phyloP scores from a whole-genome alignment of 208 protist species.

The Acanthamoeba quina region DNA sequence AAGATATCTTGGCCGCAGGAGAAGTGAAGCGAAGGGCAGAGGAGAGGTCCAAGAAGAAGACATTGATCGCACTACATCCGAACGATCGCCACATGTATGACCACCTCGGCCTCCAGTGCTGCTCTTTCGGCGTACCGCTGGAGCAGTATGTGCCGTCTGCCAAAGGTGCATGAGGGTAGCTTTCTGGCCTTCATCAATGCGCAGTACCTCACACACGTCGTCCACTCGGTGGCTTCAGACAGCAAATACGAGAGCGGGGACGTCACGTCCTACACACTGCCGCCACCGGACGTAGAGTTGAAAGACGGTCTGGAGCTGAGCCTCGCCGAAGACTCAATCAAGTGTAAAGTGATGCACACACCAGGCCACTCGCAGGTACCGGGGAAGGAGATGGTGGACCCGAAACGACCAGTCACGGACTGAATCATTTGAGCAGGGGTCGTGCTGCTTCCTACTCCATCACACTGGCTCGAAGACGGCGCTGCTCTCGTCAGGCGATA shows the following conservation, averaged over 20 bases:
- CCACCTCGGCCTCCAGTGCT: conserved; percentile 39
- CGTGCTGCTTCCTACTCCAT: conserved; percentile 26
- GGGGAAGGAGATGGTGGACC: not conserved
- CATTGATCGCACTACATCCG: conserved; percentile 11
- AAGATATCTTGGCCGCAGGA: conserved; percentile 45
- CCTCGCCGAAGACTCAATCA: not conserved
- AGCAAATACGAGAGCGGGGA: not conserved
- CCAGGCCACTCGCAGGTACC: conserved; percentile 13
- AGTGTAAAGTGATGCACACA: conserved; percentile 14
- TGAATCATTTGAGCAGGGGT: not conserved
- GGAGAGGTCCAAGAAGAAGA: not conserved
- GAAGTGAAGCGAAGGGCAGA: conserved; percentile 33
- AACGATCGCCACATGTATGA: conserved; percentile 35
- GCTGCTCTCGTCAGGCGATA: conserved; percentile 25
- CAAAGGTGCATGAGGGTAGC: not conserved
- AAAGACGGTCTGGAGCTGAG: conserved; percentile 27
- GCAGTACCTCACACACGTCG: not conserved
- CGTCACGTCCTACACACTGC: not conserved
- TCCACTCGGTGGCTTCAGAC: not conserved
- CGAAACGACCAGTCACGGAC: not conserved
- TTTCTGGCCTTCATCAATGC: not conserved
- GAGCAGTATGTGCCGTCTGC: conserved; percentile 6
- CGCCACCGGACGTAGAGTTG: conserved; percentile 15
- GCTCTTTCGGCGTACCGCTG: conserved; percentile 18
- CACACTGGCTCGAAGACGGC: not conserved